phyloP scores from a whole-genome alignment of 495 filamentous ascomycete species.

The Xeromyces bisporus region DNA sequence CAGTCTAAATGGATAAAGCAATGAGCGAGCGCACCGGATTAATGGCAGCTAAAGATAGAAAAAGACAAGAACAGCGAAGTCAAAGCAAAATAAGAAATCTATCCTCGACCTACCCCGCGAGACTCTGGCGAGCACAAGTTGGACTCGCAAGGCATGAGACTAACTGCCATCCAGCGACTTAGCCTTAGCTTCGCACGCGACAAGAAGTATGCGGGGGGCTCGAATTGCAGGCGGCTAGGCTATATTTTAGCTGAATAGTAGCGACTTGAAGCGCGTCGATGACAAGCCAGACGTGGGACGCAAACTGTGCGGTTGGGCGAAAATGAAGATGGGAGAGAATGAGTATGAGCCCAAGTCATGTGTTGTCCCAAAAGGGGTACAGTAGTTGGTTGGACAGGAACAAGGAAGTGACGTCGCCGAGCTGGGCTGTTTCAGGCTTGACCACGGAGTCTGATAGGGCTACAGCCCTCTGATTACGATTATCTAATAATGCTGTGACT shows the following conservation, averaged over 20 bases:
- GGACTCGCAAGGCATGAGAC: slow-evolving; percentile 8
- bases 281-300: no score
- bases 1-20: not conserved
- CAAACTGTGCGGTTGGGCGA: no score
- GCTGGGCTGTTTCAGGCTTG: no score
- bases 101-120: slow-evolving; percentile 2
- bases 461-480: no score
- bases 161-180: slow-evolving; percentile 19
- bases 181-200: not conserved
- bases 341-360: slow-evolving; percentile 11
- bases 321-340: no score
- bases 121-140: slow-evolving; percentile 6
- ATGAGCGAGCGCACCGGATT: not conserved
- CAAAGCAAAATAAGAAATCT: slow-evolving; percentile 1
- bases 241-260: slow-evolving; percentile 1
- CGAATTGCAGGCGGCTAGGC: no score
- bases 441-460: not conserved
- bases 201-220: not conserved
- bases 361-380: not conserved
- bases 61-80: slow-evolving; percentile 1
- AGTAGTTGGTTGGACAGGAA: not conserved
- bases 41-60: not conserved
- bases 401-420: not conserved
- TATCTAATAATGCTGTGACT: no score
- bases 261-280: no score